Evolutionary conservation across 2,329 filamentous ascomycete genomes (phyloP), one percentile per base, ranked within the genome.

Genomic region (Aspergillus aculeatus): DNA sequence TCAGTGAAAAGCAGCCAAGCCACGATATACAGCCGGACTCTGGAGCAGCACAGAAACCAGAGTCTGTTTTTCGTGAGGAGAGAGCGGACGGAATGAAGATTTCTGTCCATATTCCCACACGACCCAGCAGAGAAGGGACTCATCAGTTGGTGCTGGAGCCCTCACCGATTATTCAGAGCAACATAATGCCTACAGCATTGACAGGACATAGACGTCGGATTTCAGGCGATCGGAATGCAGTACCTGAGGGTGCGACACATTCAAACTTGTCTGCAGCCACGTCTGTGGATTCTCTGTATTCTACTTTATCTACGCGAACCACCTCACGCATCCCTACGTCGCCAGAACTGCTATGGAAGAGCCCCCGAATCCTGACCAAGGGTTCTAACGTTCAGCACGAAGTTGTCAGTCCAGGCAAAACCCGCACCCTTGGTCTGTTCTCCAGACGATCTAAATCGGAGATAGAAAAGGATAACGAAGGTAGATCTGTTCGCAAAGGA

Each of bases 341-440:
- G 50, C 70, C 69, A 14, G 65, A 68, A 11, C 56, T 69, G 35
- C 67, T 71, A 4, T 62, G 73, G 3, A 73, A 72, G 50, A 64
- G 69, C 5, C 66, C 71, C 12, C 70, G 64, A 77, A 83, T 67
- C 78, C 62, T 72, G 41, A 71, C 69, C 32, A 75, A 67, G 48
- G 66, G 69, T 48, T 60, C 62, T 1, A 67, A 62, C 53, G 61
- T 76, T 44, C 64, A 66, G 4, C 67, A 73, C 14, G 73, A 73
- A 54, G 41, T 69, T 4, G 73, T 73, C 10, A 69, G 63, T 47
- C 57, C 68, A 9, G 62, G 55, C 35, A 71, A 77, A 78, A 47
- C 85, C 80, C 59, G 87, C 82, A 85, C 89, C 2, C 95, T 96
- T 72, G 89, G 89, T 1, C 82, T 96, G 56, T 96, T 96, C 68